Evolutionary conservation across 495 filamentous ascomycete species (phyloP).

Genomic region (Aspergillus asperescens): DNA sequence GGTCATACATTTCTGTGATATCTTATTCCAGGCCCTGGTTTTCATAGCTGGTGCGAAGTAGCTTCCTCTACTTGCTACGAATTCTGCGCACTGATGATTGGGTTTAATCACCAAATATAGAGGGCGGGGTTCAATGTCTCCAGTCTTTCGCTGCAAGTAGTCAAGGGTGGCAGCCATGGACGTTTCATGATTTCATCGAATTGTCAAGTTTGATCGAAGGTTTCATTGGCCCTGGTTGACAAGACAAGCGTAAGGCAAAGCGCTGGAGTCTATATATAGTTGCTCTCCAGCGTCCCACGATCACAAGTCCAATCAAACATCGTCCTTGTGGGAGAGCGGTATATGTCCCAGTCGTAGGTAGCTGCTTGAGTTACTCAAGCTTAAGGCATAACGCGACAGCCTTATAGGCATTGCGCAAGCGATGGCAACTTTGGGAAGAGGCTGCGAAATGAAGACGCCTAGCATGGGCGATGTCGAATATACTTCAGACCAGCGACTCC

Average conservation of each 20-base stretch:
- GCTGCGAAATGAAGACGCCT: background rate
- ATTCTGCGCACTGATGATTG: no score
- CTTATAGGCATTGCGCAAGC: background rate
- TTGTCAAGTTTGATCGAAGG: background rate
- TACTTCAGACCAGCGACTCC: background rate
- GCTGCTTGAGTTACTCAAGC: background rate
- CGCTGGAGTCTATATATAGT: conserved; percentile 9
- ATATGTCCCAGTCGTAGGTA: background rate
- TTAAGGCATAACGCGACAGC: background rate
- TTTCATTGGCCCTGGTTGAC: background rate
- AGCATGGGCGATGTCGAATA: background rate
- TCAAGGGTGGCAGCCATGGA: background rate
- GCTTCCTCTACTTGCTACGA: background rate
- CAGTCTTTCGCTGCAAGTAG: background rate
- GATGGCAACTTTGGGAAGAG: background rate
- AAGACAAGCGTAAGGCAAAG: background rate
- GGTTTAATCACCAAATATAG: no score
- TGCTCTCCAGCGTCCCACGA: conserved; percentile 5
- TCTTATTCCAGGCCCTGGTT: background rate
- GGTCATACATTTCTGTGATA: background rate
- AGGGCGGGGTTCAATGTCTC: no score
- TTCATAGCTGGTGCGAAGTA: background rate
- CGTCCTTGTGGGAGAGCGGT: background rate
- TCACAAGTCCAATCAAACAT: conserved; percentile 3
- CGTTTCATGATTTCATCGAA: background rate